Conservation (phyloP, 345 rosid species). For the Ceriops tagal region DNA sequence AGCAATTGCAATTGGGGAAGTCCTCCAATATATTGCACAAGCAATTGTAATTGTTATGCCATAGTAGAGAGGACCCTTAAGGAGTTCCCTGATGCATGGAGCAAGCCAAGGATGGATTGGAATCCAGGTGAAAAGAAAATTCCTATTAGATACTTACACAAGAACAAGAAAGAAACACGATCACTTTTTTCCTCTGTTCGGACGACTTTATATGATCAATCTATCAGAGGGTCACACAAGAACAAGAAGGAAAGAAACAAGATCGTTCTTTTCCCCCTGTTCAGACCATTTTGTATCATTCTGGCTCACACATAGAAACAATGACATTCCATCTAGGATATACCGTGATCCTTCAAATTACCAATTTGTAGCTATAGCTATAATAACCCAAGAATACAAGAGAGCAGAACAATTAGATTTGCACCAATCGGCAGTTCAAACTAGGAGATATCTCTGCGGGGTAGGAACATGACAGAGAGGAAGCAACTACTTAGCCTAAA, state of each 20-base stretch:
- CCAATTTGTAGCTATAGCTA: background rate
- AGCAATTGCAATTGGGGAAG: constrained; percentile 73
- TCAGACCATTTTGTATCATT: background rate
- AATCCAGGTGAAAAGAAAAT: constrained; percentile 1
- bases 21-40: constrained; percentile 64
- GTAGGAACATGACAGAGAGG: background rate
- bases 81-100: constrained; percentile 73
- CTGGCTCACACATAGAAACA: background rate
- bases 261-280: background rate
- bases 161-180: background rate
- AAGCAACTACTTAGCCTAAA: background rate
- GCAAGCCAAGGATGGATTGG: constrained; percentile 11
- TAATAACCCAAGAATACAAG: background rate
- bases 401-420: background rate
- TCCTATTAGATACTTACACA: background rate
- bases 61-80: constrained; percentile 85
- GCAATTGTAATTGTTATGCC: constrained; percentile 57
- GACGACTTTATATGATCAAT: background rate
- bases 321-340: background rate
- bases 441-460: background rate
- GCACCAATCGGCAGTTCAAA: background rate
- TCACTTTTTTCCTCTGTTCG: background rate
- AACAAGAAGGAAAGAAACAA: background rate
- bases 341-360: background rate
- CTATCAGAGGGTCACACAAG: background rate